Conservation (phyloP, 192 early-diverging fungal genomes). For the Coemansia sp. region DNA sequence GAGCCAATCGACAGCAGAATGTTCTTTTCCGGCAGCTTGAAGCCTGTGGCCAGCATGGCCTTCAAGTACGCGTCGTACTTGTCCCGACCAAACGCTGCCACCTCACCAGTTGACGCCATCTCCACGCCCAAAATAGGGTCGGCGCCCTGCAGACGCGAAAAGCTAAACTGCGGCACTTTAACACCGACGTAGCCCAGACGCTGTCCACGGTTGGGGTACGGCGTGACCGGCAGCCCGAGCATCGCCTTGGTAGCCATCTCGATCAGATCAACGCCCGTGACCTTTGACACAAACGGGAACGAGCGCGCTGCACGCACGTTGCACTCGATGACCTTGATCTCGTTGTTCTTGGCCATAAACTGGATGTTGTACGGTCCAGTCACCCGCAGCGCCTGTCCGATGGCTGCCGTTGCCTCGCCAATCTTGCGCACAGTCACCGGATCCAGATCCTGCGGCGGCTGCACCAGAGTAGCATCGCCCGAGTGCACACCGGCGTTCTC, state of each 20-base stretch:
- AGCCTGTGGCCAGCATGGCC: slow-evolving; percentile 89
- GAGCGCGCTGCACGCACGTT: slow-evolving; percentile 95
- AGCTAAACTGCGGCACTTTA: slow-evolving; percentile 98
- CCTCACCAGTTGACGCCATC: slow-evolving; percentile 99
- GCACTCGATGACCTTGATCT: slow-evolving; percentile 99
- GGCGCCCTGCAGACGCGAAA: slow-evolving; percentile 91
- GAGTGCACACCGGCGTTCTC: slow-evolving; percentile 99
- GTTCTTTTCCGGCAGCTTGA: slow-evolving; percentile 93
- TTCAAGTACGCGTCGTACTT: slow-evolving; percentile 99
- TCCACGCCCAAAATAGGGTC: slow-evolving; percentile 98
- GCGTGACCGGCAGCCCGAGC: slow-evolving; percentile 74
- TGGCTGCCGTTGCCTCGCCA: slow-evolving; percentile 86
- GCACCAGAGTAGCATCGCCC: slow-evolving; percentile 94
- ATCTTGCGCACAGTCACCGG: slow-evolving; percentile 93
- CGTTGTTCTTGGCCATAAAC: slow-evolving; percentile 99
- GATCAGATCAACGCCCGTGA: slow-evolving; percentile 89
- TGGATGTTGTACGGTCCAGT: slow-evolving; percentile 99
- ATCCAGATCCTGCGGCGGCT: slow-evolving; percentile 94
- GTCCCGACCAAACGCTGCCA: slow-evolving; percentile 95
- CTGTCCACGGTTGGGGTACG: slow-evolving; percentile 78
- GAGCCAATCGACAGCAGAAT: slow-evolving; percentile 94
- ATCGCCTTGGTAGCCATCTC: slow-evolving; percentile 97
- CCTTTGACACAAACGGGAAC: slow-evolving; percentile 98
- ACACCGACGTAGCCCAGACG: slow-evolving; percentile 83
- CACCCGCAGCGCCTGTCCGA: slow-evolving; percentile 88